phyloP scores from a whole-genome alignment of 257 asterid species.

The Solanum lignicaule region DNA sequence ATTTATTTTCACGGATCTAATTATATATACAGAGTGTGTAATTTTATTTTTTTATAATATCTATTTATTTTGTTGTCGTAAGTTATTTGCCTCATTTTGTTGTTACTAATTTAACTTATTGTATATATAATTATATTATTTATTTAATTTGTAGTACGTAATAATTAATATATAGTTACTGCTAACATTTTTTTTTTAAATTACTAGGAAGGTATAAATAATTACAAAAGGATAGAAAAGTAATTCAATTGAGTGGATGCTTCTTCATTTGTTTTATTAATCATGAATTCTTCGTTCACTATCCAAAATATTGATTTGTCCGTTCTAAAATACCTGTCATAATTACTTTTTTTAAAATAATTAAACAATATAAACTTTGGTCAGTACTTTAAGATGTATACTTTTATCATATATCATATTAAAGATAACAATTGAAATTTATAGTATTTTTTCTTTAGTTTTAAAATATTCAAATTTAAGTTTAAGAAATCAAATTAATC shows the following conservation, averaged over 20 bases:
- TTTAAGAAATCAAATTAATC: no score
- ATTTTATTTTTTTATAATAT: background rate
- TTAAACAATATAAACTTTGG: no score
- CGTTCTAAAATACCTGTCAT: background rate
- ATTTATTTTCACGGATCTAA: background rate
- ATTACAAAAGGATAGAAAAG: background rate
- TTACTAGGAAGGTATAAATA: background rate
- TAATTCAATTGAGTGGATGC: background rate
- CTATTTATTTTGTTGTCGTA: background rate
- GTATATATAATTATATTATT: background rate
- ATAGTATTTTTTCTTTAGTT: no score
- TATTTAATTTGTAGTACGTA: background rate
- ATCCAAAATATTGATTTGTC: background rate
- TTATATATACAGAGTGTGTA: background rate
- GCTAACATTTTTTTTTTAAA: rapidly evolving
- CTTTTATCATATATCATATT: no score
- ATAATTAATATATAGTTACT: background rate
- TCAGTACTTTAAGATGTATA: no score
- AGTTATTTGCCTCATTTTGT: background rate
- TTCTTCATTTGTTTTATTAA: background rate
- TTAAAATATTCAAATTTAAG: no score
- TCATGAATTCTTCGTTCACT: background rate
- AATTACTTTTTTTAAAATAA: no score
- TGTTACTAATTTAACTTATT: background rate
- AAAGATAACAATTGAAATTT: no score